phyloP scores from a whole-genome alignment of 1,284 basidiomycete species.

The Ganoderma leucocontextum region DNA sequence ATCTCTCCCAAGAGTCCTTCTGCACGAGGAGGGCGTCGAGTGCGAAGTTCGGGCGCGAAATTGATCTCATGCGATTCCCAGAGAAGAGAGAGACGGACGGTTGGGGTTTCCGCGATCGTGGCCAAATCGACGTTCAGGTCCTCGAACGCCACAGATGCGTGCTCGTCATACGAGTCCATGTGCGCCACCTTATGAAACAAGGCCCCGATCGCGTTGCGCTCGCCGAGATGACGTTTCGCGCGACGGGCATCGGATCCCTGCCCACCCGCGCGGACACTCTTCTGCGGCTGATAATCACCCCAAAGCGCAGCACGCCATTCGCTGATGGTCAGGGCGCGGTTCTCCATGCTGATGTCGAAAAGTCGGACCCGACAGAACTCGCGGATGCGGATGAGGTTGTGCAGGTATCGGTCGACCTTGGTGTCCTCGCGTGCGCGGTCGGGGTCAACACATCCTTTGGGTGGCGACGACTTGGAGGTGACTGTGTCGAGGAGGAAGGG shows the following conservation, averaged over 20 bases:
- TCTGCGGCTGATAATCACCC: slow-evolving; percentile 5
- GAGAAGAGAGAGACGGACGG: neutral
- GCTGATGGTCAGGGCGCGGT: neutral
- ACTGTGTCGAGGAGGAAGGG: slow-evolving; percentile 17
- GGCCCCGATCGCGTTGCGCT: neutral
- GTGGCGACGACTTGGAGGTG: too few species aligned
- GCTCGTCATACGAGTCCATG: neutral
- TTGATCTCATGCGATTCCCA: slow-evolving; percentile 21
- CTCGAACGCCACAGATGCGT: neutral
- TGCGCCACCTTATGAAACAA: neutral
- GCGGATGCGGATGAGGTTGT: slow-evolving; percentile 12
- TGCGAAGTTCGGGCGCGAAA: slow-evolving; percentile 10
- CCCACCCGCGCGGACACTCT: neutral
- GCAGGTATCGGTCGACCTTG: slow-evolving; percentile 8
- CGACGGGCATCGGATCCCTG: neutral
- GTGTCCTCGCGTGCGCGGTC: neutral
- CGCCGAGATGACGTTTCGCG: neutral
- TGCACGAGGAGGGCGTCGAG: slow-evolving; percentile 9
- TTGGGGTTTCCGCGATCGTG: neutral
- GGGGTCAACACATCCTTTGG: neutral
- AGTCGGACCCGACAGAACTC: neutral
- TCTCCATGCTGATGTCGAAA: slow-evolving; percentile 1
- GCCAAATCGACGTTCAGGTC: neutral
- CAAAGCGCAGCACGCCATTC: slow-evolving; percentile 12
- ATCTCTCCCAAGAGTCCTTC: neutral